Conservation (phyloP, 495 filamentous ascomycete species). For the Lophiotrema nucula region DNA sequence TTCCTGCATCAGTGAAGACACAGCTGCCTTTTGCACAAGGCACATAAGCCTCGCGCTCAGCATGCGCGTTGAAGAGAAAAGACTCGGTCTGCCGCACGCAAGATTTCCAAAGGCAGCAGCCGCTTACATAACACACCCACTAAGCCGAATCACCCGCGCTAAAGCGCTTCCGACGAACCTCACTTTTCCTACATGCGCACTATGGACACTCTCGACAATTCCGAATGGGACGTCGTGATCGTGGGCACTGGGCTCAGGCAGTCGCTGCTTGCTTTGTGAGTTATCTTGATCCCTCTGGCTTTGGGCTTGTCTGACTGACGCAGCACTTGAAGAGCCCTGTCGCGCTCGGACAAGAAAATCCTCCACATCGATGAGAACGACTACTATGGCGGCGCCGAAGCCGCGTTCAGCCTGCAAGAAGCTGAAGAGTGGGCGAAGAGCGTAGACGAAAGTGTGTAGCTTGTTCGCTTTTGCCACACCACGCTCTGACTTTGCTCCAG, state of each 20-base stretch:
- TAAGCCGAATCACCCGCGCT: too few species aligned
- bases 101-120: too few species aligned
- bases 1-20: slow-evolving; percentile 69
- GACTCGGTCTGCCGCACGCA: too few species aligned
- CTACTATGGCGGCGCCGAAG: slow-evolving; percentile 84
- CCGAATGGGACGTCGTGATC: slow-evolving; percentile 88
- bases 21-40: slow-evolving; percentile 44
- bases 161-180: slow-evolving; percentile 15
- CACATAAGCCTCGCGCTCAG: slow-evolving; percentile 33
- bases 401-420: slow-evolving; percentile 84
- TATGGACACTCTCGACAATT: slow-evolving; percentile 80
- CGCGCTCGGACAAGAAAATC: slow-evolving; percentile 85
- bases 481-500: slow-evolving; percentile 1
- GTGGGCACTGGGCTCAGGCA: slow-evolving; percentile 85
- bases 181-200: slow-evolving; percentile 30
- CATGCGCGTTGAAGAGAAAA: slow-evolving; percentile 29
- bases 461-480: not conserved
- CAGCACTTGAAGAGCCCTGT: slow-evolving; percentile 76
- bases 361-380: slow-evolving; percentile 84
- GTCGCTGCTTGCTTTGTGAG: slow-evolving; percentile 91
- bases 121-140: too few species aligned
- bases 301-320: slow-evolving; percentile 61
- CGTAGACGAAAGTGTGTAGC: slow-evolving; percentile 50
- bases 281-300: slow-evolving; percentile 29
- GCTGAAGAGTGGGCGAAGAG: slow-evolving; percentile 67